Evolutionary conservation across 2,329 filamentous ascomycete species (phyloP).

Genomic region (Diplodia intermedia): DNA sequence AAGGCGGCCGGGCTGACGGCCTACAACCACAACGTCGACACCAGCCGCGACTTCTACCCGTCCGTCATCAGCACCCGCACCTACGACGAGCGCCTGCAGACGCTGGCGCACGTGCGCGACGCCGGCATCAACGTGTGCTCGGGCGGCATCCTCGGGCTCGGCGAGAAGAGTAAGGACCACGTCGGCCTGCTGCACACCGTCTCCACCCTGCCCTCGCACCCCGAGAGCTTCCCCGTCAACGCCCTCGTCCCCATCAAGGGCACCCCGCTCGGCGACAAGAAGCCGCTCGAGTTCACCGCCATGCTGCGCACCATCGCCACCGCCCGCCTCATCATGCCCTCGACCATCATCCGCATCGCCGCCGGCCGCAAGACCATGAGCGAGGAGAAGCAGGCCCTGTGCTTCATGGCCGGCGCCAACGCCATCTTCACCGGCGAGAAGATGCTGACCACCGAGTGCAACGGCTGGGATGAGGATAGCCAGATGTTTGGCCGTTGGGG

Average conservation of each 20-base stretch:
- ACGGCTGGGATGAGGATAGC: constrained; percentile 87
- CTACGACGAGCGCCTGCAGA: constrained; percentile 86
- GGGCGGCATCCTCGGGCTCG: constrained; percentile 84
- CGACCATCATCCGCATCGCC: constrained; percentile 84
- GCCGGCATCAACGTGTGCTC: constrained; percentile 91
- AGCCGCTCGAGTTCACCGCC: constrained; percentile 76
- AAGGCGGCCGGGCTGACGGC: constrained; percentile 85
- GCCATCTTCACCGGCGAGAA: constrained; percentile 96
- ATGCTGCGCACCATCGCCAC: constrained; percentile 85
- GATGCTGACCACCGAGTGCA: constrained; percentile 92
- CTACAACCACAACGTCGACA: constrained; percentile 95
- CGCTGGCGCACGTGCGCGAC: constrained; percentile 78
- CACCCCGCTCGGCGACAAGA: constrained; percentile 78
- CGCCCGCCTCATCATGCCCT: constrained; percentile 80
- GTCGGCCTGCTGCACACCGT: constrained; percentile 85
- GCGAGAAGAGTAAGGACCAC: constrained; percentile 79
- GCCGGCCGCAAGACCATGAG: constrained; percentile 83
- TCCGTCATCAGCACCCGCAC: constrained; percentile 82
- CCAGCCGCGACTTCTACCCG: constrained; percentile 86
- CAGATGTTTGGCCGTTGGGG: constrained; percentile 86
- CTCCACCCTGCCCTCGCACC: constrained; percentile 78
- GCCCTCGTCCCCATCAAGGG: constrained; percentile 90
- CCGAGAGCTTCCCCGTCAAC: constrained; percentile 91
- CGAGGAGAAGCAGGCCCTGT: constrained; percentile 87
- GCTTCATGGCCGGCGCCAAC: constrained; percentile 90